Evolutionary conservation across 2,329 filamentous ascomycete species (phyloP), one percentile per base, ranked within the genome.

Genomic region (Lizonia empirigonia): DNA sequence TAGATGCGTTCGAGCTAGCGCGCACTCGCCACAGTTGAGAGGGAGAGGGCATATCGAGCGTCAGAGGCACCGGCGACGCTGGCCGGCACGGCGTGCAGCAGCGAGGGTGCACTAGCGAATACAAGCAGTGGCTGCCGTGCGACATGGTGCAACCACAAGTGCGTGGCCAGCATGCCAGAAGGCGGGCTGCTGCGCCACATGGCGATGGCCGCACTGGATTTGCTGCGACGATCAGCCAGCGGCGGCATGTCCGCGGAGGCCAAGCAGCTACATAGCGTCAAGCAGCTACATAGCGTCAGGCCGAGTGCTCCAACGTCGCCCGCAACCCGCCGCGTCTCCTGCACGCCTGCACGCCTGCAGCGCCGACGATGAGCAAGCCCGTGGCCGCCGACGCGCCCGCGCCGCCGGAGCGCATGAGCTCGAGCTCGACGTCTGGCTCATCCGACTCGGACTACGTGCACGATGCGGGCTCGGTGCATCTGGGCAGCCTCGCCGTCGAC

Each of bases 401-500:
- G 46, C 34, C 50, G 27, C 50, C 50, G 15, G 39, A 48, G 44
- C 50, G 50, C 29, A 48, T 33, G 34, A 53, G 50, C 44, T 53
- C 50, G 29, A 48, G 44, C 50, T 53, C 50, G 5, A 53, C 50
- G 6, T 33, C 44, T 23, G 30, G 39, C 34, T 48, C 44, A 2
- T 37, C 38, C 53, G 78, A 80, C 34, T 75, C 74, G 39, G 71
- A 74, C 39, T 65, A 67, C 33, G 74, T 75, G 57, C 78, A 73
- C 49, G 65, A 69, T 7, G 34, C 16, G 23, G 47, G 29, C 20
- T 7, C 37, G 33, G 46, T 27, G 27, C 71, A 73, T 55, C 74
- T 74, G 57, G 70, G 72, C 62, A 24, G 41, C 79, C 75, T 26
- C 75, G 73, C 81, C 47, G 65, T 68, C 54, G 67, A 72, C 29